Evolutionary conservation across 768 basidiomycete species (phyloP).

Genomic region (Leucocoprinus leucothites): DNA sequence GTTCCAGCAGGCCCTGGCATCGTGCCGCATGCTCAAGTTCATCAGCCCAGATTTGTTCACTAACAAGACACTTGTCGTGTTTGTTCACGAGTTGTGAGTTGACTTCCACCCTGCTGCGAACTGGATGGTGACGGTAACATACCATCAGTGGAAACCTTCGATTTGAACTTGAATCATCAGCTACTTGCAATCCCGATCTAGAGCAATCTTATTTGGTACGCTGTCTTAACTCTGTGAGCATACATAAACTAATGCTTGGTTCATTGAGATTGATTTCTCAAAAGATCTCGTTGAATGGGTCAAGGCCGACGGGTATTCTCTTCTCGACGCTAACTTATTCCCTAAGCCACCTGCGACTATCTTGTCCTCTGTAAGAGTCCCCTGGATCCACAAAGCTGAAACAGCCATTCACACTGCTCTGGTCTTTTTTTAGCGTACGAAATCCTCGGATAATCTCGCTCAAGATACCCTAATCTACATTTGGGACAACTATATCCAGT

Average conservation of each 20-base stretch:
- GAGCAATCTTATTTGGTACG: slow-evolving; percentile 84
- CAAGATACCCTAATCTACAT: slow-evolving; percentile 73
- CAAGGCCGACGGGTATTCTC: slow-evolving; percentile 56
- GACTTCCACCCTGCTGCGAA: not conserved
- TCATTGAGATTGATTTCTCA: slow-evolving; percentile 75
- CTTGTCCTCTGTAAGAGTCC: not conserved
- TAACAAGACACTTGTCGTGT: slow-evolving; percentile 75
- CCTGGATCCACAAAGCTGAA: not conserved
- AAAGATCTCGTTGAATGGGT: slow-evolving; percentile 80
- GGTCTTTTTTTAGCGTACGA: slow-evolving; percentile 31
- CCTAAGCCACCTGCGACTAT: slow-evolving; percentile 51
- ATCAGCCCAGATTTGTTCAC: slow-evolving; percentile 73
- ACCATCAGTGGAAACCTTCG: slow-evolving; percentile 82
- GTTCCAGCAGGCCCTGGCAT: not conserved
- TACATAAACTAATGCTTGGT: not conserved
- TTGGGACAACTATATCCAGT: slow-evolving; percentile 98
- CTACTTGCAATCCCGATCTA: slow-evolving; percentile 68
- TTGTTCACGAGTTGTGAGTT: slow-evolving; percentile 93
- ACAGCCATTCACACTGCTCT: not conserved
- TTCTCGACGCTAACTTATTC: slow-evolving; percentile 87
- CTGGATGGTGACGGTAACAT: not conserved
- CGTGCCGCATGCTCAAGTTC: slow-evolving; percentile 3
- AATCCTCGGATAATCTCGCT: slow-evolving; percentile 40
- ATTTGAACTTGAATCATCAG: slow-evolving; percentile 72
- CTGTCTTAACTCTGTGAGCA: not conserved